phyloP scores from a whole-genome alignment of 2,329 filamentous ascomycete species.

The Parastagonospora nodorum region DNA sequence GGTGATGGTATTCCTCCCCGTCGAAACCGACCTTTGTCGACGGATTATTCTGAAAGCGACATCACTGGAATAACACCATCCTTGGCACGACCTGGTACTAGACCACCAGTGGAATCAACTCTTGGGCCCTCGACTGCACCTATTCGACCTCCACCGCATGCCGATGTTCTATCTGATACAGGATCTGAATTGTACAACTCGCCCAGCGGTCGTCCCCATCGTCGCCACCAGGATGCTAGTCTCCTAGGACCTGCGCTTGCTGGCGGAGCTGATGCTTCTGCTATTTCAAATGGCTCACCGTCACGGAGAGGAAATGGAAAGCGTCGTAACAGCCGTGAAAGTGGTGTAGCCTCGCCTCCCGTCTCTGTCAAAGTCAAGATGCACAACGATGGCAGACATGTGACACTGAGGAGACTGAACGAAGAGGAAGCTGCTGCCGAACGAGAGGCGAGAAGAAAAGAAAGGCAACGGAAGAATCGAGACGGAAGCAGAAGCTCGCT shows the following conservation, averaged over 20 bases:
- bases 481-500: constrained; percentile 49
- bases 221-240: constrained; percentile 35
- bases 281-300: constrained; percentile 33
- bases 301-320: constrained; percentile 34
- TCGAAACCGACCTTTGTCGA: constrained; percentile 39
- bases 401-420: constrained; percentile 65
- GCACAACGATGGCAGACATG: constrained; percentile 66
- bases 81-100: constrained; percentile 44
- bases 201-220: constrained; percentile 42
- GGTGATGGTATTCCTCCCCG: constrained; percentile 62
- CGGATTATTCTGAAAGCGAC: constrained; percentile 52
- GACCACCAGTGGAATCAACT: constrained; percentile 33
- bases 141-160: constrained; percentile 41
- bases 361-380: constrained; percentile 69
- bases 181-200: constrained; percentile 47
- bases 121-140: constrained; percentile 38
- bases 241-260: constrained; percentile 22
- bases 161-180: constrained; percentile 50
- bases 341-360: constrained; percentile 60
- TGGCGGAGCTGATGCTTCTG: constrained; percentile 31
- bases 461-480: constrained; percentile 48
- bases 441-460: constrained; percentile 59
- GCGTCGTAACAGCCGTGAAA: constrained; percentile 44
- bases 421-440: constrained; percentile 67
- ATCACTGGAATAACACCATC: constrained; percentile 52